These are phyloP conservation scores for Cercophora sp. DNA, from an alignment of 495 filamentous ascomycete species.

Conservation along the genomic window DNA sequence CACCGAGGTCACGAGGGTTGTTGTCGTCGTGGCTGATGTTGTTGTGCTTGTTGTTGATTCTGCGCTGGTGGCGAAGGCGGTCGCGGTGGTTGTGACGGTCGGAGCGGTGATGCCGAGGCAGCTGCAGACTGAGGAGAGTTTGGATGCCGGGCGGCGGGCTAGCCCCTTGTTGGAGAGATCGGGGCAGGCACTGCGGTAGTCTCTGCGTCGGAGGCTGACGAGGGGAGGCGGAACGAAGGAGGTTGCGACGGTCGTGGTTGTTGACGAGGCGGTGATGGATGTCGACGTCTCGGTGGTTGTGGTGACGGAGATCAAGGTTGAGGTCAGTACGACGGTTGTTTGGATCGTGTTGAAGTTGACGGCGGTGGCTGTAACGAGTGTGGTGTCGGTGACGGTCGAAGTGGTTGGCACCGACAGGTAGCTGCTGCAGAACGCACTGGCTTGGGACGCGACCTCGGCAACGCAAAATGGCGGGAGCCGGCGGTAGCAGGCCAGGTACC, in stretches of 20 bases:
- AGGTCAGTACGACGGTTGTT: neutral
- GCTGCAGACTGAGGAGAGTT: slow-evolving; percentile 1
- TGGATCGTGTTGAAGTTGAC: neutral
- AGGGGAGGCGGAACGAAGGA: neutral
- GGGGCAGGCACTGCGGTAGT: neutral
- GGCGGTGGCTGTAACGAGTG: neutral
- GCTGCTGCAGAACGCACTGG: slow-evolving; percentile 3
- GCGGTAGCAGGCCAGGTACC: neutral
- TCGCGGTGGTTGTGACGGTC: neutral
- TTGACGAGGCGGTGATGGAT: neutral
- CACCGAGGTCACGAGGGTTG: neutral
- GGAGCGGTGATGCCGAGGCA: slow-evolving; percentile 1
- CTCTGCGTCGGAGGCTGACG: neutral
- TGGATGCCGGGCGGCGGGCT: neutral
- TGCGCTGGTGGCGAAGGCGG: neutral
- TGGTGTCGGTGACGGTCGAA: neutral
- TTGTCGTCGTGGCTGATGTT: neutral
- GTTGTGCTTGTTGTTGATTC: slow-evolving; percentile 1
- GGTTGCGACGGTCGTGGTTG: neutral
- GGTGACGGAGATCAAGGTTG: neutral
- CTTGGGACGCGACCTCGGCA: neutral
- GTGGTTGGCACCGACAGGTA: neutral
- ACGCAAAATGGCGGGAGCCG: neutral
- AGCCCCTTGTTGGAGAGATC: neutral
- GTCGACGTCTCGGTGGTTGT: neutral